Evolutionary conservation across 1,139 yeast species (phyloP).

Genomic region (Suhomyces guaymorum): DNA sequence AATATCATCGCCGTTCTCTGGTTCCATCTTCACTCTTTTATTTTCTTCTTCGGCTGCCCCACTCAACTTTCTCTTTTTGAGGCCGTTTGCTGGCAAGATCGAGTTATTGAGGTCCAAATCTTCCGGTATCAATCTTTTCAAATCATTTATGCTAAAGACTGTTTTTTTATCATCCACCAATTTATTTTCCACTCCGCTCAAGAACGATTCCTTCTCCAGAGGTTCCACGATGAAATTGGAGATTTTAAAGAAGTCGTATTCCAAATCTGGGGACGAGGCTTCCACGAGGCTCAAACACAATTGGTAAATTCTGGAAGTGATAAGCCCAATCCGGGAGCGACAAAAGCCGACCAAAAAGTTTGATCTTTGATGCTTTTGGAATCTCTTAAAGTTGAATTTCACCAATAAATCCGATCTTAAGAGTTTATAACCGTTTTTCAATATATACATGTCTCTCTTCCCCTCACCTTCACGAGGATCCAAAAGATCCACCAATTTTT

Average conservation of each 20-base stretch:
- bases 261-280: slow-evolving; percentile 47
- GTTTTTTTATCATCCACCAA: slow-evolving; percentile 43
- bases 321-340: slow-evolving; percentile 66
- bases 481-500: slow-evolving; percentile 39
- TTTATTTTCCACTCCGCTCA: slow-evolving; percentile 33
- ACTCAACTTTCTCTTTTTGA: slow-evolving; percentile 12
- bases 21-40: slow-evolving; percentile 10
- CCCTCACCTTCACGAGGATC: slow-evolving; percentile 26
- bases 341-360: slow-evolving; percentile 64
- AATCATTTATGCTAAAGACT: slow-evolving; percentile 55
- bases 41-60: slow-evolving; percentile 4
- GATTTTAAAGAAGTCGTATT: slow-evolving; percentile 32
- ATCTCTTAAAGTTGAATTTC: slow-evolving; percentile 65
- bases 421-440: slow-evolving; percentile 37
- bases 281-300: slow-evolving; percentile 62
- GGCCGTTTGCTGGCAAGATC: slow-evolving; percentile 28
- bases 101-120: slow-evolving; percentile 52
- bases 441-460: slow-evolving; percentile 28
- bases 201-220: slow-evolving; percentile 33
- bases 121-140: slow-evolving; percentile 47
- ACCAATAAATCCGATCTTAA: slow-evolving; percentile 55
- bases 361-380: slow-evolving; percentile 65
- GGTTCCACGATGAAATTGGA: slow-evolving; percentile 45
- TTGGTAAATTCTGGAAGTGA: slow-evolving; percentile 66
- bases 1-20: slow-evolving; percentile 16